Conservation (phyloP, 2,329 filamentous ascomycete genomes). For the Epichloe gansuensis region DNA sequence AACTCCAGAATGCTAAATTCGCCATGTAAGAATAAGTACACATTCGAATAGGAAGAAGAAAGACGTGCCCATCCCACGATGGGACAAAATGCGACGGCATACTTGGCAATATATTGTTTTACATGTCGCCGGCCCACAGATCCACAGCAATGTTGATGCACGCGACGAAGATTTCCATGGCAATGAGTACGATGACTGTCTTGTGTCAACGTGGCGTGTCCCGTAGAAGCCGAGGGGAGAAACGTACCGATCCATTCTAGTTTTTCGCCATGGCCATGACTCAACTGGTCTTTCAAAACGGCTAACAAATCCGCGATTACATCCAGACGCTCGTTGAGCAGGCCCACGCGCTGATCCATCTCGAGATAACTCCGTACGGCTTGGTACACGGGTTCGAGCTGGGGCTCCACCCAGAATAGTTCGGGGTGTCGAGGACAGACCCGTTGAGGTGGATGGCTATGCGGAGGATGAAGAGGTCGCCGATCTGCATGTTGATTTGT, state of each 20-base stretch:
- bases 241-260: constrained; percentile 76
- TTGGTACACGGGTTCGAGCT: constrained; percentile 91
- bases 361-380: constrained; percentile 91
- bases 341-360: constrained; percentile 88
- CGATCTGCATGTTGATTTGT: constrained; percentile 99
- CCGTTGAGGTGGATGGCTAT: constrained; percentile 98
- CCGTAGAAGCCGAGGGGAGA: not conserved
- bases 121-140: constrained; percentile 48
- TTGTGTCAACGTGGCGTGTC: constrained; percentile 8
- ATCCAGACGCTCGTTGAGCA: constrained; percentile 72
- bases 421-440: constrained; percentile 90
- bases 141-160: constrained; percentile 93
- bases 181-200: constrained; percentile 84
- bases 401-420: constrained; percentile 96
- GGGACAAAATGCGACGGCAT: not conserved
- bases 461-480: constrained; percentile 90
- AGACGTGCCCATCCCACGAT: too few relatives aligned
- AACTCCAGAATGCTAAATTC: not conserved
- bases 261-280: constrained; percentile 83
- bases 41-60: not conserved
- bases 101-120: not conserved
- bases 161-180: constrained; percentile 86
- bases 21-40: not conserved
- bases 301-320: constrained; percentile 90
- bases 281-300: constrained; percentile 89